A percentile compares a stretch with the other conserved stretches of the same genome.
phyloP scores from a whole-genome alignment of 2,329 filamentous ascomycete species.

The Fusarium tupiense region DNA sequence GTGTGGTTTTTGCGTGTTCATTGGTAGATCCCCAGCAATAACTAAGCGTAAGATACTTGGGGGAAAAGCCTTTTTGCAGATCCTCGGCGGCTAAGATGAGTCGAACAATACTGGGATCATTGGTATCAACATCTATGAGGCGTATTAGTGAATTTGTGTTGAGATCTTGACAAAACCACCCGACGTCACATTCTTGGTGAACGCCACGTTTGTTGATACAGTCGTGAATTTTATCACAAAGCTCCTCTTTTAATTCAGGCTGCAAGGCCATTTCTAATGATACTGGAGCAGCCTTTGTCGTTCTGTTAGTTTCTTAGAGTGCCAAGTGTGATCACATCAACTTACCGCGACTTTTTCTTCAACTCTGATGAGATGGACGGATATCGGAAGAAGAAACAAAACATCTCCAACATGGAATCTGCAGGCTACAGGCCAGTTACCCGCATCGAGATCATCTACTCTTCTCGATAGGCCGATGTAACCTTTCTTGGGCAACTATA shows the following conservation, averaged over 20 bases:
- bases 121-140: neutral
- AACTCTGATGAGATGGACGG: neutral
- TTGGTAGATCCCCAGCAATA: slow-evolving; percentile 1
- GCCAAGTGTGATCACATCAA: too few species aligned
- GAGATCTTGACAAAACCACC: neutral
- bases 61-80: neutral
- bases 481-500: neutral
- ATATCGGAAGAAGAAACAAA: neutral
- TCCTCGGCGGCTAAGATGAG: neutral
- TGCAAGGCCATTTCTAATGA: neutral
- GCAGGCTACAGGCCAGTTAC: neutral
- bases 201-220: neutral
- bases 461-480: neutral
- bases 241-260: neutral
- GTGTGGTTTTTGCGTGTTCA: neutral
- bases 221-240: neutral
- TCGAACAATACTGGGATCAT: neutral
- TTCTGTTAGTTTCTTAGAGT: neutral
- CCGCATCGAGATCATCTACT: too few species aligned
- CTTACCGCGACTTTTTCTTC: neutral
- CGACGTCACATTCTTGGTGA: neutral
- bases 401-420: neutral
- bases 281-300: neutral
- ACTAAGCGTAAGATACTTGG: neutral
- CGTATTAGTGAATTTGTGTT: neutral